phyloP scores from a whole-genome alignment of 2,329 filamentous ascomycete species.

The Fusarium odoratissimum region DNA sequence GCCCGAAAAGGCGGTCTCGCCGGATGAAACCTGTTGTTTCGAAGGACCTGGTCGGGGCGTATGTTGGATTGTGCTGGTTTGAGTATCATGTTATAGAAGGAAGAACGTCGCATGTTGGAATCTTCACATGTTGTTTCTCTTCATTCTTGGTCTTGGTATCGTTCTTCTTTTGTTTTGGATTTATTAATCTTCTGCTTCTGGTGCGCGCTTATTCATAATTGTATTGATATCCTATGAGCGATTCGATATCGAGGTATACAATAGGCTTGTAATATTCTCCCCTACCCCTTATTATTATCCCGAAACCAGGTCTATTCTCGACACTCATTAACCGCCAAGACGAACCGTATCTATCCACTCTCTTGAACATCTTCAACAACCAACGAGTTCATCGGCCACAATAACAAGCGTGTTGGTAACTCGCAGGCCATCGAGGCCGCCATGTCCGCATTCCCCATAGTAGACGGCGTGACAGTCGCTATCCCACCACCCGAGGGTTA shows the following conservation, averaged over 20 bases:
- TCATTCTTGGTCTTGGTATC: background rate
- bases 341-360: background rate
- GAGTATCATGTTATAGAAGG: conserved; percentile 6
- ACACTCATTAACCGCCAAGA: background rate
- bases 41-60: conserved; percentile 6
- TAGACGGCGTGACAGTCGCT: conserved; percentile 36
- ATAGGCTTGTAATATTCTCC: background rate
- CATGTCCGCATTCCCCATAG: conserved; percentile 30
- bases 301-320: background rate
- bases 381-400: background rate
- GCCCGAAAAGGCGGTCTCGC: background rate
- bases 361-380: background rate
- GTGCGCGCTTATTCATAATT: background rate
- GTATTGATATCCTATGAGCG: background rate
- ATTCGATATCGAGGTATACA: conserved; percentile 7
- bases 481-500: conserved; percentile 47
- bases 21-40: conserved; percentile 11
- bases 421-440: background rate
- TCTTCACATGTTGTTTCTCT: background rate
- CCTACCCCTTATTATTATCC: background rate
- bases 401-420: background rate
- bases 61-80: conserved; percentile 10
- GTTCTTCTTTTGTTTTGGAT: background rate
- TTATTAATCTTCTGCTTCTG: background rate
- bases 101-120: background rate